A percentile compares a stretch with the other conserved stretches of the same genome.
phyloP scores from a whole-genome alignment of 495 filamentous ascomycete species.

The Lasiosphaeria ovina region DNA sequence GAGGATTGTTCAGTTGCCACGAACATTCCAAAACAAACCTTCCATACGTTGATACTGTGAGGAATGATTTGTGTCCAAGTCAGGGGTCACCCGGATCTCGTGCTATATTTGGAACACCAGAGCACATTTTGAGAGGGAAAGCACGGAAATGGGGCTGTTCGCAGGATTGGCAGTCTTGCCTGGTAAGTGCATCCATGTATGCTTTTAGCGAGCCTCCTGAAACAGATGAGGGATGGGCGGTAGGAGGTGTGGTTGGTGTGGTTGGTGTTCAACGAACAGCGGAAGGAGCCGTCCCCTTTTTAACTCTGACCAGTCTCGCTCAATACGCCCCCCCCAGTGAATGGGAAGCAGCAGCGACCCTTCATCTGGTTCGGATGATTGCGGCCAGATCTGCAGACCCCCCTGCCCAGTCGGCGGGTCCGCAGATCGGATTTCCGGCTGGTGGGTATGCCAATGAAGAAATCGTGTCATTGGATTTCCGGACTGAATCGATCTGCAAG shows the following conservation, averaged over 20 bases:
- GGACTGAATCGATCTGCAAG: slow-evolving; percentile 9
- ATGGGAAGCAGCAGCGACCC: neutral
- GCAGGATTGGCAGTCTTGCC: neutral
- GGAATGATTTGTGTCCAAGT: too few species aligned
- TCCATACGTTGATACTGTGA: too few species aligned
- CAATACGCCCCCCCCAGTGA: neutral
- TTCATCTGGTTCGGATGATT: slow-evolving; percentile 18
- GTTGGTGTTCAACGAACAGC: neutral
- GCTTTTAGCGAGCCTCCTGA: neutral
- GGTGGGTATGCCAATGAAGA: neutral
- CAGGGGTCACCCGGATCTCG: too few species aligned
- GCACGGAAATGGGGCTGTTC: too few species aligned
- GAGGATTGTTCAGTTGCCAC: too few species aligned
- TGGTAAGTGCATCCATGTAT: neutral
- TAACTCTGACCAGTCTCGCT: neutral
- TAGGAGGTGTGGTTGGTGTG: neutral
- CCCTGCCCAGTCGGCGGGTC: neutral
- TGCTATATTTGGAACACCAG: too few species aligned
- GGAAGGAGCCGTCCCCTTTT: neutral
- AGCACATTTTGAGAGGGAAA: too few species aligned
- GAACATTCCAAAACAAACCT: too few species aligned
- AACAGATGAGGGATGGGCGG: neutral
- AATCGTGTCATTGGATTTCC: neutral
- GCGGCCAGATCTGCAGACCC: slow-evolving; percentile 16
- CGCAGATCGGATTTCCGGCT: neutral